Base-by-base conservation (phyloP, 768 basidiomycete genomes). In the Asterophora lycoperdoides region DNA sequence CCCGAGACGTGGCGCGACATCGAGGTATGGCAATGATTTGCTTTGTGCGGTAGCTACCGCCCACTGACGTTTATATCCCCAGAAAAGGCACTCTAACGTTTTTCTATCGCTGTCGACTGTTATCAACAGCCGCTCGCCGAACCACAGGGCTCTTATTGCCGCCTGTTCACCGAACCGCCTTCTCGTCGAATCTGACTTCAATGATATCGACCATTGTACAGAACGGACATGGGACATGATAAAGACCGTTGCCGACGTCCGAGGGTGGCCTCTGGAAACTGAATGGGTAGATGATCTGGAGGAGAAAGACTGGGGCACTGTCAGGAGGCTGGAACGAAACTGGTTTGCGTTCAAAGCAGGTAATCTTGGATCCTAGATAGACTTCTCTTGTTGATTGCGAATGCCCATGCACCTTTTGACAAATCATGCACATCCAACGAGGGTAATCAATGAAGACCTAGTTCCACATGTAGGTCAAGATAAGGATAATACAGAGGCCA, bases 51-150 rank as follows among this genome's bases (percentile, higher is more conserved):
- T 17, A 5, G 23, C 23, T 3, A 23, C 6, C 23, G 10, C 15
- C 30, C 17, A 19, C 49, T 57, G 46, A 58, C 37, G 5, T 29
- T 29, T 42, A 10, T 42, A 10, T 35, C 17, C 20, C 38, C 28
- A 93, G 86, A 83, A 73, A 66, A 73, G 67, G 39, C 81, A 93
- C 54, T 59, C 68, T 4, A 97, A 97, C 64, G 73, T 84, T 43
- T 99, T 83, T 68, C 74, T 95, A 46, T 97, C 94, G 0, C 72
- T 95, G 9, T 96, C 94, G 1, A 89, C 86, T 0, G 81, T 79
- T 49, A 89, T 95, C 58, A 95, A 95, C 52, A 71, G 78, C 17
- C 82, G 86, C 34, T 86, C 87, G 6, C 67, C 74, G 5, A 79
- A 79, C 34, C 79, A 88, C 51, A 69, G 72, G 33, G 68, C 74